phyloP scores from a whole-genome alignment of 2,329 filamentous ascomycete genomes.

The Metarhizium rileyi region DNA sequence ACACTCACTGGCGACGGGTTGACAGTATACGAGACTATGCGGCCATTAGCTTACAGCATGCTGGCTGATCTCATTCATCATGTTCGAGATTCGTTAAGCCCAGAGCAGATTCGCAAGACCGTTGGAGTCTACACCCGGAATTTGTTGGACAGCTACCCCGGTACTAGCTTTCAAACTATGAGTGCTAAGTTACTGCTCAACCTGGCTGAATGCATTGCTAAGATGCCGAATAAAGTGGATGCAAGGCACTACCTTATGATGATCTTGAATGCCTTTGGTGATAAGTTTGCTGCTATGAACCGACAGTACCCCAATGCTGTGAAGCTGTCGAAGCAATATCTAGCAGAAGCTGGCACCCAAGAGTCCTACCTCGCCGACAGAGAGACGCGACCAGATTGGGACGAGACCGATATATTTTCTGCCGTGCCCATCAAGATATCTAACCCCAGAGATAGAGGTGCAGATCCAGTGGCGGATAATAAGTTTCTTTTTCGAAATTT shows the following conservation, averaged over 20 bases:
- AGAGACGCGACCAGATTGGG: conserved; percentile 80
- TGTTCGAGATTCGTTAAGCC: conserved; percentile 77
- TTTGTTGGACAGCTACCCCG: conserved; percentile 88
- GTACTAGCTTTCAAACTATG: conserved; percentile 99
- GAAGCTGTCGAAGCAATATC: conserved; percentile 75
- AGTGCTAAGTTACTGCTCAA: conserved; percentile 94
- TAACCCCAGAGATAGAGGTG: conserved; percentile 78
- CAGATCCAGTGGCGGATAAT: conserved; percentile 90
- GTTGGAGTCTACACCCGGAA: conserved; percentile 97
- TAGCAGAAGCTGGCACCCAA: conserved; percentile 48
- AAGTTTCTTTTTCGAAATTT: conserved; percentile 97
- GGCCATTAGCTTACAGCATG: conserved; percentile 95
- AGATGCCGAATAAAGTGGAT: conserved; percentile 85
- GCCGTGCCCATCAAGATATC: conserved; percentile 94
- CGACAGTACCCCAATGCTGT: conserved; percentile 89
- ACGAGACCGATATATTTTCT: conserved; percentile 94
- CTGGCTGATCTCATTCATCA: conserved; percentile 96
- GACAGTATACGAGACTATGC: conserved; percentile 93
- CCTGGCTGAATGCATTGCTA: conserved; percentile 96
- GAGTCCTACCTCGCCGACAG: conserved; percentile 83
- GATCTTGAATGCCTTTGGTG: conserved; percentile 94
- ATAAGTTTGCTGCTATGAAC: conserved; percentile 98
- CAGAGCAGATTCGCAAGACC: conserved; percentile 88
- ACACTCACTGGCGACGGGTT: conserved; percentile 92
- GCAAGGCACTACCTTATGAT: conserved; percentile 92